Evolutionary conservation across 306 rosid species (phyloP), one percentile per base, ranked within the genome.

Genomic region (Trifolium subterraneum): DNA sequence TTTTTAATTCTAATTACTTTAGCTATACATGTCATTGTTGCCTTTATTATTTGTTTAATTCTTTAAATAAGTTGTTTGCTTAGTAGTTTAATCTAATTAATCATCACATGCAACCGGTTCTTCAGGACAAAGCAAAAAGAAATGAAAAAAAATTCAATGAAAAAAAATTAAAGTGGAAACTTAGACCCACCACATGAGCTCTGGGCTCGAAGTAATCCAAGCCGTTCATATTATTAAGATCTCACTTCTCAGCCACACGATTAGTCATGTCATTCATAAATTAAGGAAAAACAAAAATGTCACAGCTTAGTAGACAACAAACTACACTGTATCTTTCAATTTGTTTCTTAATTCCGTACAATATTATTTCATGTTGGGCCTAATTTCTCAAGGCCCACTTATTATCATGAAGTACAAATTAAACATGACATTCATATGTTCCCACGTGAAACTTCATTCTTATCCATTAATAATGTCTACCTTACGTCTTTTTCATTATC

Each of bases 171-270:
- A 80, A 56, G 59, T 31, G 10, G 56, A 41, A 63, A 54, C 54
- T 72, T 81, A 76, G 86, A 74, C 84, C 87, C 87, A 84, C 85
- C 80, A 72, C 41, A 59, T 33, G 72, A 84, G 91, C 91, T 78
- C 91, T 74, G 62, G 91, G 90, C 89, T 87, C 91, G 84, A 87
- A 88, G 84, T 77, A 72, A 73, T 41, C 79, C 64, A 69, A 61
- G 2, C 68, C 38, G 60, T 54, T 52, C 14, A 20, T 12, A 20
- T 20, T 54, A 19, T 54, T 54, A 54, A 20, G 18, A 76, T 78
- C 83, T 81, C 72, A 71, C 59, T 76, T 71, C 59, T 83, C 63
- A 16, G 68, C 71, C 79, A 72, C 36, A 77, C 10, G 23, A 75
- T 61, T 7, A 39, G 5, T 16, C 54, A 45, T 70, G n/a, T 22